Conservation (phyloP, 1,284 basidiomycete species). For the Irpex sp. region DNA sequence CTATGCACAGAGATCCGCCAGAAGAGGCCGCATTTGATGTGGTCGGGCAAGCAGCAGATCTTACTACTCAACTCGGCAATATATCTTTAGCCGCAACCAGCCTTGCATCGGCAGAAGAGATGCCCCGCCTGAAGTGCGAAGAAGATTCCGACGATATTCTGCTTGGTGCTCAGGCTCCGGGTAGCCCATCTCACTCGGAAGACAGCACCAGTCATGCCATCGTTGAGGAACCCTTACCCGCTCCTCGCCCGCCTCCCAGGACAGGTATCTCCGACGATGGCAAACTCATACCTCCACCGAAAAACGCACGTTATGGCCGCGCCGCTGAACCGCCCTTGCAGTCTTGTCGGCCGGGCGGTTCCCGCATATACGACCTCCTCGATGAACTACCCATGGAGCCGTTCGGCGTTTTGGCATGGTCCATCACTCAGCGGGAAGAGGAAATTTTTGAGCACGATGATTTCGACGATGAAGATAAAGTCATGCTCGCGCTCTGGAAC, state of each 20-base stretch:
- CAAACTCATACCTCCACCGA: slow-evolving; percentile 48
- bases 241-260: background rate
- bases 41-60: background rate
- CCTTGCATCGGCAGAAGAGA: background rate
- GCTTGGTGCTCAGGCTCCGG: background rate
- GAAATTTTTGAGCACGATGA: slow-evolving; percentile 68
- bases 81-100: background rate
- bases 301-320: slow-evolving; percentile 39
- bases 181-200: background rate
- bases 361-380: slow-evolving; percentile 60
- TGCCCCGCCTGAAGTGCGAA: slow-evolving; percentile 5
- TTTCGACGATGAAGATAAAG: slow-evolving; percentile 67
- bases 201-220: background rate
- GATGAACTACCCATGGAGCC: slow-evolving; percentile 51
- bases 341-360: slow-evolving; percentile 63
- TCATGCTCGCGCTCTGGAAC: slow-evolving; percentile 72
- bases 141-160: background rate
- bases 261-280: slow-evolving; percentile 12
- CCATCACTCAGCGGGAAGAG: slow-evolving; percentile 64
- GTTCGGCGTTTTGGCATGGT: slow-evolving; percentile 65
- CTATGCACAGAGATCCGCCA: background rate
- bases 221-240: background rate
- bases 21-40: background rate
- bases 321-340: slow-evolving; percentile 20
- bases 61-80: background rate